Evolutionary conservation across 2,329 filamentous ascomycete genomes (phyloP).

Genomic region (Zasmidium angulare): DNA sequence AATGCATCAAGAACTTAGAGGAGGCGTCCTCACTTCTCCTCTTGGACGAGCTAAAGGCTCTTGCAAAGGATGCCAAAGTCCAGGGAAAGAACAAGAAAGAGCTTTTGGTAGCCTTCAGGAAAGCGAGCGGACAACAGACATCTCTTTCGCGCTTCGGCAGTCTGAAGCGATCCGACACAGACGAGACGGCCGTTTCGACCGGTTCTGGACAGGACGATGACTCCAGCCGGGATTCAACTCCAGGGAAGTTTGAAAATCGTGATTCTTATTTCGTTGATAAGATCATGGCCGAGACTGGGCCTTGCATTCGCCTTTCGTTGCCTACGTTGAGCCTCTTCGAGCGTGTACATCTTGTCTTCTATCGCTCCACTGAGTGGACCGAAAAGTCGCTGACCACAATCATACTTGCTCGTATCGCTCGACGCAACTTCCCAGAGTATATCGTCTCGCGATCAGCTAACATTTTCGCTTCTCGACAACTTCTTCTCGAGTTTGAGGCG

Average conservation of each 20-base stretch:
- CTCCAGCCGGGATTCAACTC: conserved; percentile 40
- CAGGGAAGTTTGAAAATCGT: conserved; percentile 56
- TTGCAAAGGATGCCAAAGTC: conserved; percentile 84
- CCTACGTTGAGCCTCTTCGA: conserved; percentile 79
- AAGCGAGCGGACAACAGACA: conserved; percentile 70
- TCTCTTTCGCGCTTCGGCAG: conserved; percentile 68
- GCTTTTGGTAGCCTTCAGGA: conserved; percentile 70
- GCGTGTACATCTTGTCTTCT: conserved; percentile 92
- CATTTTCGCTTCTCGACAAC: conserved; percentile 75
- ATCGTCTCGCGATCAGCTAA: conserved; percentile 86
- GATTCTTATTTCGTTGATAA: conserved; percentile 74
- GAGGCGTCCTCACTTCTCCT: conserved; percentile 79
- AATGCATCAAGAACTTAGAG: conserved; percentile 72
- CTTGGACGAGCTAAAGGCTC: conserved; percentile 80
- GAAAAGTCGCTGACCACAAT: conserved; percentile 95
- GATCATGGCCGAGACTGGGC: conserved; percentile 73
- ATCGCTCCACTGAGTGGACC: conserved; percentile 93
- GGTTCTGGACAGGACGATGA: conserved; percentile 34
- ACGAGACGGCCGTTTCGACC: conserved; percentile 53
- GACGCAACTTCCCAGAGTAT: conserved; percentile 84
- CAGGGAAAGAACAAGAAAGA: conserved; percentile 87
- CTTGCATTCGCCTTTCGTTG: conserved; percentile 78
- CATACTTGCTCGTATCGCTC: conserved; percentile 86
- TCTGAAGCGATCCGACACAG: conserved; percentile 63
- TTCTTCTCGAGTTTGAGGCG: conserved; percentile 84